Conservation (phyloP, 352 stramenopile species). For the Phytophthora kernoviae region DNA sequence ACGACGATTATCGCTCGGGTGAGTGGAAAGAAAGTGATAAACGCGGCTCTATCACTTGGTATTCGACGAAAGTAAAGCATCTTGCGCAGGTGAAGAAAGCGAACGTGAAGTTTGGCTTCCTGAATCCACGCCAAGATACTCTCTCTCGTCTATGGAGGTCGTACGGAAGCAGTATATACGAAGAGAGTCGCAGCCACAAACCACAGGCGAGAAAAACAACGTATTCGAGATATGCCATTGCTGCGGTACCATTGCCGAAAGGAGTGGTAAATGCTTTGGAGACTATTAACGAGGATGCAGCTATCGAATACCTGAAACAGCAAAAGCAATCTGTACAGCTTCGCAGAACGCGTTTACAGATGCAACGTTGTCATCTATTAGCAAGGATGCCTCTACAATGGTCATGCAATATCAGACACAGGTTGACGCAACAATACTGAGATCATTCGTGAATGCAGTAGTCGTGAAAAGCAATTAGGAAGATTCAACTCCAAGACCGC, state of each 20-base stretch:
- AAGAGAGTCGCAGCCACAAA: slow-evolving; percentile 28
- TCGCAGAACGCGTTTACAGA: no score
- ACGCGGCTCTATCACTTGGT: no score
- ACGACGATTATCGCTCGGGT: no score
- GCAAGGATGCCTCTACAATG: no score
- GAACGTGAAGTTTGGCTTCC: slow-evolving; percentile 15
- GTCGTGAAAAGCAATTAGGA: no score
- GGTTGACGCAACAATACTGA: no score
- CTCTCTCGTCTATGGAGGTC: slow-evolving; percentile 17
- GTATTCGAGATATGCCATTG: slow-evolving; percentile 24
- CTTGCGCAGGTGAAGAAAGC: slow-evolving; percentile 1
- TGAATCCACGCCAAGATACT: slow-evolving; percentile 26
- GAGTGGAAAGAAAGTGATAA: no score
- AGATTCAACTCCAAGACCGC: no score
- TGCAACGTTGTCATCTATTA: no score
- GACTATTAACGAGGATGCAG: slow-evolving; percentile 9
- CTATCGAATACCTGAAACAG: slow-evolving; percentile 5
- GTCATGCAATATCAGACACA: no score
- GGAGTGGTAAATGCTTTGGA: slow-evolving; percentile 7
- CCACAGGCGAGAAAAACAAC: slow-evolving; percentile 16
- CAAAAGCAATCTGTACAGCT: no score
- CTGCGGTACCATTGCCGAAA: slow-evolving; percentile 10
- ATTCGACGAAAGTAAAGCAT: neutral
- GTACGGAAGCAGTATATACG: slow-evolving; percentile 11
- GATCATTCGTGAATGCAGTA: no score